phyloP scores from a whole-genome alignment of 2,329 filamentous ascomycete species.

The Aureobasidium sp. region DNA sequence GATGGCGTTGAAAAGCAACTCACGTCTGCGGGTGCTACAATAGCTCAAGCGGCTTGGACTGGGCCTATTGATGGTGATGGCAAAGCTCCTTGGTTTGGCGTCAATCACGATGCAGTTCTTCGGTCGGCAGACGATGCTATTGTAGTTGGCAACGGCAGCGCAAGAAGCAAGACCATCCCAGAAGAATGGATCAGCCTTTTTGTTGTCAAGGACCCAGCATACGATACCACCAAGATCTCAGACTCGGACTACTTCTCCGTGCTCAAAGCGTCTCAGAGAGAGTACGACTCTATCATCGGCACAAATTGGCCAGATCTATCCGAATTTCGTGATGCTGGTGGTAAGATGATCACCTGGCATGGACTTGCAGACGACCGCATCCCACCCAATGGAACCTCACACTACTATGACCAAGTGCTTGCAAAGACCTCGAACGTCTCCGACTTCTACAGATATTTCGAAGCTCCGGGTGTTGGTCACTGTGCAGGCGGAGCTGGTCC shows the following conservation, averaged over 20 bases:
- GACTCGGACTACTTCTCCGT: slow-evolving; percentile 23
- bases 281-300: slow-evolving; percentile 33
- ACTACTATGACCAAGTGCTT: slow-evolving; percentile 34
- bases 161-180: slow-evolving; percentile 22
- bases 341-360: slow-evolving; percentile 41
- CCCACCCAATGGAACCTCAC: slow-evolving; percentile 28
- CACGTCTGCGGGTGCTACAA: slow-evolving; percentile 25
- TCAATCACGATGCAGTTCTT: slow-evolving; percentile 22
- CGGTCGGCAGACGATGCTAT: slow-evolving; percentile 25
- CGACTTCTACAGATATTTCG: slow-evolving; percentile 34
- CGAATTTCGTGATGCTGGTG: slow-evolving; percentile 30
- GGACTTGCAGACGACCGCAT: slow-evolving; percentile 36
- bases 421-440: slow-evolving; percentile 22
- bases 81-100: slow-evolving; percentile 30
- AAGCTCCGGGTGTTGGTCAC: slow-evolving; percentile 34
- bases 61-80: slow-evolving; percentile 24
- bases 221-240: slow-evolving; percentile 28
- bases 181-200: slow-evolving; percentile 32
- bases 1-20: slow-evolving; percentile 22
- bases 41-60: slow-evolving; percentile 28
- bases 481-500: slow-evolving; percentile 29
- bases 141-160: slow-evolving; percentile 22
- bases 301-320: slow-evolving; percentile 34
- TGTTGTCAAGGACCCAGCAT: slow-evolving; percentile 27
- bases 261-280: slow-evolving; percentile 22